Evolutionary conservation across 345 rosid genomes (phyloP).

Genomic region (Barbarea vulgaris): DNA sequence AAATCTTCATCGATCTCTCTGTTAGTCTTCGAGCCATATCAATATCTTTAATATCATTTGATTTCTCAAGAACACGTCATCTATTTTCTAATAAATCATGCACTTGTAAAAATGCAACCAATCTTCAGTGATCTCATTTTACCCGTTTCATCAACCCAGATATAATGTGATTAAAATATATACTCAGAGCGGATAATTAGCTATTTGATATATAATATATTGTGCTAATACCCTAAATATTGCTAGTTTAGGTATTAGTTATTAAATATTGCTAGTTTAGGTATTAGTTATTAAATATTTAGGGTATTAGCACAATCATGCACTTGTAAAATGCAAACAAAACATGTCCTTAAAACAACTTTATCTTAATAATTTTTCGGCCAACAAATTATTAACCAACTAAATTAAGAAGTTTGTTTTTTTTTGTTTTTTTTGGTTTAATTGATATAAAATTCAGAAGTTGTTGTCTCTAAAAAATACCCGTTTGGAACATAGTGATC

Average conservation of each 20-base stretch:
- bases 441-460: not conserved
- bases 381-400: not conserved
- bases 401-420: not conserved
- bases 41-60: not conserved
- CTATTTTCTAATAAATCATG: not conserved
- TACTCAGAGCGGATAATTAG: not conserved
- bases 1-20: not conserved
- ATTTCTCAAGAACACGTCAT: not conserved
- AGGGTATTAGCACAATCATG: too few species aligned
- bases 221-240: not conserved
- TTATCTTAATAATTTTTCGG: not conserved
- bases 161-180: not conserved
- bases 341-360: not conserved
- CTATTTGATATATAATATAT: not conserved
- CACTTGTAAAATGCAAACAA: too few species aligned
- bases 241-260: not conserved
- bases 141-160: not conserved
- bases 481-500: slow-evolving; percentile 22
- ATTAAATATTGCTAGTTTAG: too few species aligned
- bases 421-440: too few species aligned
- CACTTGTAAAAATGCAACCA: not conserved
- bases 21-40: not conserved
- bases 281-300: too few species aligned
- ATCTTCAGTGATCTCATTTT: not conserved
- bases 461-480: not conserved